Evolutionary conservation across 148 eudicot species (phyloP), one percentile per base, ranked within the genome.

Genomic region (Rheum nobile): DNA sequence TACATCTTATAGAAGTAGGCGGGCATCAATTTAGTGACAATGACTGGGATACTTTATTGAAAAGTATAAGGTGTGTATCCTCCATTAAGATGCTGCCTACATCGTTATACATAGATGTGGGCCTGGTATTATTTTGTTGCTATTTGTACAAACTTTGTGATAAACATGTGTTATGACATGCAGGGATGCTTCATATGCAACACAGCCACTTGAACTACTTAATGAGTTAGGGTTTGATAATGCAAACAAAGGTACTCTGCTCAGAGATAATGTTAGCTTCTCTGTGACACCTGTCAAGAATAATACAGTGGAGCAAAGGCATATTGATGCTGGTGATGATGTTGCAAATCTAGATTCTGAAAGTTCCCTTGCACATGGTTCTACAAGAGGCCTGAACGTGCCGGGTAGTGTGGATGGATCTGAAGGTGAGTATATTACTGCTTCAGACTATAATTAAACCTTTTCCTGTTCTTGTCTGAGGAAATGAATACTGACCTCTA

Each of bases 1-100:
- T 95, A 75, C 97, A 95, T 84, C 96, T 95, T 73, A 88, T 90
- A 35, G 97, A 95, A 87, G 99, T 95, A 78, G 99, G 99, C 57
- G 99, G 99, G 77, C 99, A 90, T 85, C 99, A 95, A 77, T 95
- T 95, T 84, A 90, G 91, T 75, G 93, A 88, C 59, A 79, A 74
- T 72, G 99, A 95, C 72, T 95, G 99, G 99, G 94, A 95, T 79
- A 88, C 97, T 73, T 90, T 95, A 91, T 80, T 95, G 81, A 86
- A 90, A 83, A 89, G 99, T 80, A 90, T 95, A 84, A 90, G 99
- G 99, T 95, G 69, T 78, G 81, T 72, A 31, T 44, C 75, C 69
- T 47, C 46, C 32, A 59, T 26, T 71, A 63, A 19, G 50, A 17
- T 38, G 73, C 22, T 48, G 75, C 29, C 43, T 75, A 31, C n/a